Conservation (phyloP, 305 asterid genomes). For the Stenogyne calaminthoides region DNA sequence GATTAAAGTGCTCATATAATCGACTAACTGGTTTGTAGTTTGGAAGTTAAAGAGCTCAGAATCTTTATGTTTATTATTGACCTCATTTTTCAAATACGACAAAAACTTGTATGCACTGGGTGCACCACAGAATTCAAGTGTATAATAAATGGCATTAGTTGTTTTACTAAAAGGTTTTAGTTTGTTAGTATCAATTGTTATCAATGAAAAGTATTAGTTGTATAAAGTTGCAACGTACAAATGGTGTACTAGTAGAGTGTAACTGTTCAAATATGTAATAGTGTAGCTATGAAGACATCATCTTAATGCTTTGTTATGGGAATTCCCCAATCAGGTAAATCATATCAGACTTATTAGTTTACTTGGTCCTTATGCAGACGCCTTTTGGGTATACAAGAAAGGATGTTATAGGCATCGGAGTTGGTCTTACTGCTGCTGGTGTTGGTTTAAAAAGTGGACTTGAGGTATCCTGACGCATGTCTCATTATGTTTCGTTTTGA, state of each 20-base stretch:
- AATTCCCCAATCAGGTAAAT: neutral
- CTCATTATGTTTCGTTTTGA: neutral
- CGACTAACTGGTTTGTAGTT: neutral
- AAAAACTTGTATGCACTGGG: too few relatives aligned
- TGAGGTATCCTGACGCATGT: conserved; percentile 54
- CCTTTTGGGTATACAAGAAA: conserved; percentile 92
- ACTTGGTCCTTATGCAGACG: conserved; percentile 48
- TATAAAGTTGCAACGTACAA: too few relatives aligned
- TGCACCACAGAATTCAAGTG: too few relatives aligned
- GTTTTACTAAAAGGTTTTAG: too few relatives aligned
- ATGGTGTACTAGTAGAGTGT: too few relatives aligned
- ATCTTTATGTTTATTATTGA: neutral
- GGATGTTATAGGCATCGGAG: conserved; percentile 85
- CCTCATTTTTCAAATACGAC: neutral
- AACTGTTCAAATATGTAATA: neutral
- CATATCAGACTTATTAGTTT: neutral
- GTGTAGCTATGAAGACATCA: neutral
- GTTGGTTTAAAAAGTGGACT: conserved; percentile 72
- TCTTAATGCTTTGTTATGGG: conserved; percentile 11
- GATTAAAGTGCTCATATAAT: conserved; percentile 14
- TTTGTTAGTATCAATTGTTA: too few relatives aligned
- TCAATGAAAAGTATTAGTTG: too few relatives aligned
- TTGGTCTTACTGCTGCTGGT: conserved; percentile 72
- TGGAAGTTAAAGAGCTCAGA: neutral
- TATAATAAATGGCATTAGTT: too few relatives aligned